A percentile compares a stretch with the other conserved stretches of the same genome.
These are phyloP conservation scores for Zymoseptoria crescenta DNA, from an alignment of 2,329 filamentous ascomycete species.

Conservation along the genomic window DNA sequence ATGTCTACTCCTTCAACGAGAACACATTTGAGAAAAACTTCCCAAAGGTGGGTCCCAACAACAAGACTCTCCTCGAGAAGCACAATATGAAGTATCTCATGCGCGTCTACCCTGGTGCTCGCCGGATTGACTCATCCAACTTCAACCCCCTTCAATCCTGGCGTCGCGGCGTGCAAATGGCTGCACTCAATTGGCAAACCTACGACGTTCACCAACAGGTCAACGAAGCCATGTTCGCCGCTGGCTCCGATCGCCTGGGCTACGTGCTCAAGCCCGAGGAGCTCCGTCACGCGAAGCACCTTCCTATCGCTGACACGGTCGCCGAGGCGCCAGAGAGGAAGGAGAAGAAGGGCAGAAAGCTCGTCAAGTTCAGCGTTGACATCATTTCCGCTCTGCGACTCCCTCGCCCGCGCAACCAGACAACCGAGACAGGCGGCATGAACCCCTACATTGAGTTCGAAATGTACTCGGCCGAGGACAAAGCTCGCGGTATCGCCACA, in stretches of 20 bases:
- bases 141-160: conserved; percentile 92
- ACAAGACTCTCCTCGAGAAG: conserved; percentile 69
- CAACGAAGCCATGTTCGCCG: conserved; percentile 96
- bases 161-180: conserved; percentile 96
- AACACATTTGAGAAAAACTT: conserved; percentile 76
- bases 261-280: conserved; percentile 91
- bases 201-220: conserved; percentile 93
- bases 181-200: conserved; percentile 95
- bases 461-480: conserved; percentile 89
- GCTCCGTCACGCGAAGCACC: conserved; percentile 58
- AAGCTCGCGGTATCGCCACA: conserved; percentile 63
- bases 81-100: conserved; percentile 91
- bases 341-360: conserved; percentile 65
- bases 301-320: conserved; percentile 48
- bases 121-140: conserved; percentile 79
- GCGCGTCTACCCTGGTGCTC: conserved; percentile 83
- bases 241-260: conserved; percentile 74
- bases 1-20: conserved; percentile 93
- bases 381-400: conserved; percentile 92
- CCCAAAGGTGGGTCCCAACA: conserved; percentile 62
- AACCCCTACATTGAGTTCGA: conserved; percentile 95
- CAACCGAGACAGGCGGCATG: conserved; percentile 60
- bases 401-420: conserved; percentile 68
- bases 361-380: conserved; percentile 77
- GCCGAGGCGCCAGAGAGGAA: conserved; percentile 44